Evolutionary conservation across 768 basidiomycete species (phyloP).

Genomic region (Boletus insuetus): DNA sequence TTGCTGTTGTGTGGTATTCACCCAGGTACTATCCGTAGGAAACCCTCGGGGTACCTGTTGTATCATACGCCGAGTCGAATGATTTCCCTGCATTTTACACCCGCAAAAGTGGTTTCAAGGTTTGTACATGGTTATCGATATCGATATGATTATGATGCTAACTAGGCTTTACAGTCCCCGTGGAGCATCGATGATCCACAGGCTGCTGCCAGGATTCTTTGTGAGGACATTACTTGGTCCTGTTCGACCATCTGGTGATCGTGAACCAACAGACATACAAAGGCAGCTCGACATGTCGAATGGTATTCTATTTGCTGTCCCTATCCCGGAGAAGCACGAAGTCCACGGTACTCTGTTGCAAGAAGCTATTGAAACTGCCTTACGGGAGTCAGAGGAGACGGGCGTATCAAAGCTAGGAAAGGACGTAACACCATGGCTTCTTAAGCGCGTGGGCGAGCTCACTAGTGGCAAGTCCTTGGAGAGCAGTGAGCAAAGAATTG

Average conservation of each 20-base stretch:
- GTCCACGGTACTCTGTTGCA: slow-evolving; percentile 67
- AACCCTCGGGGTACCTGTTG: slow-evolving; percentile 90
- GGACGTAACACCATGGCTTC: slow-evolving; percentile 92
- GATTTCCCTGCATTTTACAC: slow-evolving; percentile 97
- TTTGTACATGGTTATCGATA: not conserved
- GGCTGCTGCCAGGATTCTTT: slow-evolving; percentile 70
- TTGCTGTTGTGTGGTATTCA: not conserved
- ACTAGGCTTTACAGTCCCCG: slow-evolving; percentile 55
- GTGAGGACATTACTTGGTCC: slow-evolving; percentile 43
- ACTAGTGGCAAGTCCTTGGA: slow-evolving; percentile 71
- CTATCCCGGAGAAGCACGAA: slow-evolving; percentile 81
- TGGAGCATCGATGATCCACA: slow-evolving; percentile 67
- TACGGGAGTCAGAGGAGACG: slow-evolving; percentile 76
- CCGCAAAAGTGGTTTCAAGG: slow-evolving; percentile 78
- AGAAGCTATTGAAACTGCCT: slow-evolving; percentile 76
- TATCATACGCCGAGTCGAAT: slow-evolving; percentile 68
- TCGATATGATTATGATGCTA: not conserved
- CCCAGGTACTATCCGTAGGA: slow-evolving; percentile 51
- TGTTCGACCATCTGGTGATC: not conserved
- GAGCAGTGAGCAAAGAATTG: slow-evolving; percentile 50
- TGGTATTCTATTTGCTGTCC: slow-evolving; percentile 81
- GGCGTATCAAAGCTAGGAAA: slow-evolving; percentile 82
- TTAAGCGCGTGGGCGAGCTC: slow-evolving; percentile 78
- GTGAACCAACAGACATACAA: slow-evolving; percentile 53
- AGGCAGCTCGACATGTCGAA: slow-evolving; percentile 68